phyloP scores from a whole-genome alignment of 768 basidiomycete species.

The Tricholoma sp. region DNA sequence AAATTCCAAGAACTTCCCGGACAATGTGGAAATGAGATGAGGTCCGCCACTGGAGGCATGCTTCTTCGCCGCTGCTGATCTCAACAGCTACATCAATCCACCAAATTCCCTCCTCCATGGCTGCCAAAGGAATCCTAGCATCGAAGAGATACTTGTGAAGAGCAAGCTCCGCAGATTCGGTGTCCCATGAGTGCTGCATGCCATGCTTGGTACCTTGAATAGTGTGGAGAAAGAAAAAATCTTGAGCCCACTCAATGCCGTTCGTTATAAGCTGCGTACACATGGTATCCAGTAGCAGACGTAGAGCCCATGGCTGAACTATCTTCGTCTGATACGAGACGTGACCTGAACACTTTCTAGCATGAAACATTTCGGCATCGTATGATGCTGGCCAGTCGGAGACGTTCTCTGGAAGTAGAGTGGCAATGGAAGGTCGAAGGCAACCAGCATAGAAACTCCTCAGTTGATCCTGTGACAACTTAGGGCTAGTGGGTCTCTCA shows the following conservation, averaged over 20 bases:
- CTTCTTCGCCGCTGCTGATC: too few relatives aligned
- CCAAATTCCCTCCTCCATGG: too few relatives aligned
- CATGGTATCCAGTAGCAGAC: neutral
- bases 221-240: neutral
- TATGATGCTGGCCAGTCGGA: too few relatives aligned
- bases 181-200: neutral
- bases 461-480: neutral
- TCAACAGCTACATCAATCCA: too few relatives aligned
- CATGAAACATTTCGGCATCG: too few relatives aligned
- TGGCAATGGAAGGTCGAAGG: neutral
- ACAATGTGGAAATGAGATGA: conserved; percentile 16
- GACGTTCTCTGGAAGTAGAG: too few relatives aligned
- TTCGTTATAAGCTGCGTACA: neutral
- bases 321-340: neutral
- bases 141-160: too few relatives aligned
- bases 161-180: neutral
- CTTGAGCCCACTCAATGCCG: neutral
- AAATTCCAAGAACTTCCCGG: conserved; percentile 7
- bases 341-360: too few relatives aligned
- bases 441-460: neutral
- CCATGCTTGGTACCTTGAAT: neutral
- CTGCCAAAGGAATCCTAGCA: too few relatives aligned
- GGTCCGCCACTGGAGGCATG: too few relatives aligned
- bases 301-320: neutral
- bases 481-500: neutral